phyloP scores from a whole-genome alignment of 2,329 filamentous ascomycete genomes.

The Cytospora piceicola region DNA sequence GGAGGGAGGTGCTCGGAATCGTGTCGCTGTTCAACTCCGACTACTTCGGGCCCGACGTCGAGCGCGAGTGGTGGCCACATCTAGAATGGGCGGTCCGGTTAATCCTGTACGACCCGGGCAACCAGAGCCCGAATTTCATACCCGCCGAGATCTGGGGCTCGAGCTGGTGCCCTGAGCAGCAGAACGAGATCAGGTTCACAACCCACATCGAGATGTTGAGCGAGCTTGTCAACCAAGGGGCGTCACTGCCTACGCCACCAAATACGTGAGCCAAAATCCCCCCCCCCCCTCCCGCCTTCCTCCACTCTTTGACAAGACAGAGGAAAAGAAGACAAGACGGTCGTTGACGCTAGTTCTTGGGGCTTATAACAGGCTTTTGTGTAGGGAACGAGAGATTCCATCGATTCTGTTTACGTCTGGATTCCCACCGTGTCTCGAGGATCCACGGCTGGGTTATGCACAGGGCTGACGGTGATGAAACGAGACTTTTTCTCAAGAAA shows the following conservation, averaged over 20 bases:
- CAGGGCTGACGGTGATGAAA: slow-evolving; percentile 15
- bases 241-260: slow-evolving; percentile 19
- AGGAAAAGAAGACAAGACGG: slow-evolving; percentile 17
- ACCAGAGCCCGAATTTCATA: slow-evolving; percentile 51
- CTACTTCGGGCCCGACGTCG: slow-evolving; percentile 46
- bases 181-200: slow-evolving; percentile 41
- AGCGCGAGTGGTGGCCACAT: slow-evolving; percentile 61
- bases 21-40: slow-evolving; percentile 62
- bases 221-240: slow-evolving; percentile 40
- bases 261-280: slow-evolving; percentile 25
- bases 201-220: slow-evolving; percentile 53
- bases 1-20: slow-evolving; percentile 67
- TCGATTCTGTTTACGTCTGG: slow-evolving; percentile 2
- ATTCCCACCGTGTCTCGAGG: slow-evolving; percentile 6
- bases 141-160: slow-evolving; percentile 62
- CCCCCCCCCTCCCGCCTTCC: slow-evolving; percentile 15
- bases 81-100: slow-evolving; percentile 65
- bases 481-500: not conserved
- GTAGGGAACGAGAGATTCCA: slow-evolving; percentile 8
- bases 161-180: slow-evolving; percentile 47
- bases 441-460: slow-evolving; percentile 20
- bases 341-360: slow-evolving; percentile 23
- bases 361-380: slow-evolving; percentile 12
- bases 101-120: slow-evolving; percentile 57
- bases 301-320: not conserved